Percentiles rank a stretch among this genome's conserved stretches.
These are phyloP conservation scores for Saccharomycopsis schoenii DNA, from an alignment of 805 yeast species.

Conservation along the genomic window DNA sequence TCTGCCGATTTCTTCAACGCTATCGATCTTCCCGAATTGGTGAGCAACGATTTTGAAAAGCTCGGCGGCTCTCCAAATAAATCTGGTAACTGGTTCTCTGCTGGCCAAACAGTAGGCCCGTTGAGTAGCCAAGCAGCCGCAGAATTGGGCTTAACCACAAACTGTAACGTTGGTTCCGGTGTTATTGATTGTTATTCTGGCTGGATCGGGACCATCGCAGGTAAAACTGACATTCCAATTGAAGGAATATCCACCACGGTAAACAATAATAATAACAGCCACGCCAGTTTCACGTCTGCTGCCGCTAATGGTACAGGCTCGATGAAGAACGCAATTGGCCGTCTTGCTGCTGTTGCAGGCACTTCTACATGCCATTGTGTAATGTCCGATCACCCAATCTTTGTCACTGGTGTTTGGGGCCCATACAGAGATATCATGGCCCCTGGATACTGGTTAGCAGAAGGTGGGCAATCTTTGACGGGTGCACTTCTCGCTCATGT, in stretches of 20 bases:
- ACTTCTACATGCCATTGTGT: constrained; percentile 96
- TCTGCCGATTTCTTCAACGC: constrained; percentile 60
- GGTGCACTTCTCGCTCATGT: constrained; percentile 91
- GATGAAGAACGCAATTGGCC: constrained; percentile 57
- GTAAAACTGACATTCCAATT: constrained; percentile 54
- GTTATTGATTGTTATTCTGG: constrained; percentile 98
- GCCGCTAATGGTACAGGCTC: neutral
- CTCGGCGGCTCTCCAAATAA: constrained; percentile 76
- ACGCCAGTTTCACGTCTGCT: constrained; percentile 22
- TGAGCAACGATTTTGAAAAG: constrained; percentile 62
- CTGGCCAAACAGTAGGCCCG: constrained; percentile 84
- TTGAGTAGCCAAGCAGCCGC: constrained; percentile 58
- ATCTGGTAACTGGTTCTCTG: constrained; percentile 66
- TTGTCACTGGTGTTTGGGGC: constrained; percentile 98
- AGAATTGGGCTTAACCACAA: constrained; percentile 72
- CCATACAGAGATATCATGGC: constrained; percentile 92
- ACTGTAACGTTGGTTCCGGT: constrained; percentile 85
- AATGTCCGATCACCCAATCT: constrained; percentile 72
- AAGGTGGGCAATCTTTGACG: constrained; percentile 98
- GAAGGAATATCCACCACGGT: constrained; percentile 36
- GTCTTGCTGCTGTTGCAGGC: constrained; percentile 97
- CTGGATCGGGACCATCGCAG: constrained; percentile 98
- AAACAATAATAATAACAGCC: constrained; percentile 35
- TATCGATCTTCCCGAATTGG: constrained; percentile 69
- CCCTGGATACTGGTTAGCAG: constrained; percentile 90